These are phyloP conservation scores for Leccinum uliginosum DNA, from an alignment of 768 basidiomycete genomes.

Conservation along the genomic window DNA sequence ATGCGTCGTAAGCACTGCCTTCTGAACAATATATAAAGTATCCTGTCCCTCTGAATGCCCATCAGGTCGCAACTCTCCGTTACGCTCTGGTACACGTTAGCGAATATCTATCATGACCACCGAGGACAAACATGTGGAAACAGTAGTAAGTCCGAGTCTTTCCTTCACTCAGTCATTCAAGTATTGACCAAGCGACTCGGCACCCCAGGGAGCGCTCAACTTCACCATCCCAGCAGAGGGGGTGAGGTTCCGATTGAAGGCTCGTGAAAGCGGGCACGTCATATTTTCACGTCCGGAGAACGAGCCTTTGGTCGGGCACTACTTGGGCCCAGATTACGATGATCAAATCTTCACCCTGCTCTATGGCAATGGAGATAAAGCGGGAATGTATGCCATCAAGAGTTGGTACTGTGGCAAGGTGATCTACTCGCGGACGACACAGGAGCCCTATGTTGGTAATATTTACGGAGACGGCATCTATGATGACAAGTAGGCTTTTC, in stretches of 20 bases:
- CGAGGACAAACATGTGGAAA: no score
- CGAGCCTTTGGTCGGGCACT: not conserved
- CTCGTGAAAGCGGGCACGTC: not conserved
- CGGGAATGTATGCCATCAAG: slow-evolving; percentile 3
- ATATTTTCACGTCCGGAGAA: not conserved
- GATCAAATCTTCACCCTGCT: slow-evolving; percentile 6
- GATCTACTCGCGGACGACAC: not conserved
- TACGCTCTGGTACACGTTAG: no score
- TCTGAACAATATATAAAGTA: no score
- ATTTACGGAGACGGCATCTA: no score
- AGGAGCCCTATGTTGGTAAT: no score
- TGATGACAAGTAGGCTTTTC: no score
- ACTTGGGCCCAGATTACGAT: not conserved
- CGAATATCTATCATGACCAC: no score
- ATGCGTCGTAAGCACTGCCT: no score
- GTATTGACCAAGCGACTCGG: not conserved
- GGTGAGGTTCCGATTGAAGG: not conserved
- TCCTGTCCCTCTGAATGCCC: no score
- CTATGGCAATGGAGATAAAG: not conserved
- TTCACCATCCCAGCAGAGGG: not conserved
- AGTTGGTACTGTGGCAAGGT: slow-evolving; percentile 6
- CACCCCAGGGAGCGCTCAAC: not conserved
- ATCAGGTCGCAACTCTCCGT: no score
- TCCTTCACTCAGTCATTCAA: no score
- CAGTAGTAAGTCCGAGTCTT: no score